Conservation (phyloP, 148 eudicot genomes). For the Silene conica region DNA sequence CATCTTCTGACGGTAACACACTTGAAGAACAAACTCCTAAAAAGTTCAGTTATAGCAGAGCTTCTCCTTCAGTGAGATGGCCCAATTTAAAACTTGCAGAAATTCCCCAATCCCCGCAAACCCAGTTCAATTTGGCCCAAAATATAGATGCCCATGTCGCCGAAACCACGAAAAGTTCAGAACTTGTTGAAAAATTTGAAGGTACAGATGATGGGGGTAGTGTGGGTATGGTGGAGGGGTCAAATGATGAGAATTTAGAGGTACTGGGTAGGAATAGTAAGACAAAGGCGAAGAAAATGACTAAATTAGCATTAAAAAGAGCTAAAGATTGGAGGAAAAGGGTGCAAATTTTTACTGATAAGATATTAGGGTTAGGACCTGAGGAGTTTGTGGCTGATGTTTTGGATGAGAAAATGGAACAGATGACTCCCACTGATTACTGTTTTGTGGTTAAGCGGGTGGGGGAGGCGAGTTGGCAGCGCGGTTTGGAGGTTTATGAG, state of each 20-base stretch:
- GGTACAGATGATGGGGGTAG: constrained; percentile 24
- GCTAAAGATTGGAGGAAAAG: constrained; percentile 88
- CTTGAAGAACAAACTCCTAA: constrained; percentile 33
- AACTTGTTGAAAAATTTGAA: constrained; percentile 14
- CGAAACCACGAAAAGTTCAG: constrained; percentile 15
- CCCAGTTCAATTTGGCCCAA: constrained; percentile 34
- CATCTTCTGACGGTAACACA: constrained; percentile 19
- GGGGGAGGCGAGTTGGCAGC: constrained; percentile 79
- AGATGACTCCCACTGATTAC: constrained; percentile 88
- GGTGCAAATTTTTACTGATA: constrained; percentile 75
- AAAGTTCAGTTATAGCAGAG: constrained; percentile 67
- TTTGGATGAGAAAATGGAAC: constrained; percentile 61
- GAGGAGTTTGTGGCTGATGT: constrained; percentile 91
- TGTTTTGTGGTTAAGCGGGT: constrained; percentile 88
- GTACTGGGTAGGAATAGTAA: constrained; percentile 57
- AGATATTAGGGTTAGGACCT: constrained; percentile 51
- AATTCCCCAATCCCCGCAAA: constrained; percentile 26
- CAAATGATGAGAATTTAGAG: constrained; percentile 43
- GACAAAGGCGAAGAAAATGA: constrained; percentile 76
- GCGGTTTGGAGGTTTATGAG: constrained; percentile 88
- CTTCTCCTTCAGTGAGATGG: constrained; percentile 87
- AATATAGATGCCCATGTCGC: constrained; percentile 22
- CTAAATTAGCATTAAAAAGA: constrained; percentile 73
- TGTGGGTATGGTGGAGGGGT: constrained; percentile 8
- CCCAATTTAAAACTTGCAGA: constrained; percentile 60